phyloP scores from a whole-genome alignment of 2,329 filamentous ascomycete genomes.

The Periconia sp. region DNA sequence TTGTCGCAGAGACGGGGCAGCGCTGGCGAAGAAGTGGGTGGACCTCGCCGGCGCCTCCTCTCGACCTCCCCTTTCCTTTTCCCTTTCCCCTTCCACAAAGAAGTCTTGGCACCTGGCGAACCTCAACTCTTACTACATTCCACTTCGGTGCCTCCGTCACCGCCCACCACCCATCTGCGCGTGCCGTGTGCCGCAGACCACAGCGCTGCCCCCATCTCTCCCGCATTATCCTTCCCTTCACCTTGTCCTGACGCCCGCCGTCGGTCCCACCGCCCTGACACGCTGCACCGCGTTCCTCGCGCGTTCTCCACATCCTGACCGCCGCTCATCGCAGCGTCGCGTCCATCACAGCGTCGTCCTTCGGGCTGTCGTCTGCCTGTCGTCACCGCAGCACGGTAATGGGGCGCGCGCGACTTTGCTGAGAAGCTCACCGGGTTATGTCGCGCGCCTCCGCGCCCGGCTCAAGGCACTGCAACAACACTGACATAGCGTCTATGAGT shows the following conservation, averaged over 20 bases:
- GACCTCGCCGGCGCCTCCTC: slow-evolving; percentile 7
- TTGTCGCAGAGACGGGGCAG: slow-evolving; percentile 14
- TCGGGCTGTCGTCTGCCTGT: slow-evolving; percentile 13
- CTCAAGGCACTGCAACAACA: slow-evolving; percentile 84
- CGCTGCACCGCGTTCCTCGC: slow-evolving; percentile 33
- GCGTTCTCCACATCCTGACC: slow-evolving; percentile 32
- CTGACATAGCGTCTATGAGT: slow-evolving; percentile 69
- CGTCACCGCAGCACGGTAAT: slow-evolving; percentile 31
- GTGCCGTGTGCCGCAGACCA: slow-evolving; percentile 19
- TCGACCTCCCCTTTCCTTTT: slow-evolving; percentile 7
- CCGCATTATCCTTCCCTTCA: slow-evolving; percentile 7
- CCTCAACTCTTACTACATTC: slow-evolving; percentile 29
- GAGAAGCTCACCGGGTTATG: slow-evolving; percentile 60
- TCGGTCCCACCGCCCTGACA: slow-evolving; percentile 17
- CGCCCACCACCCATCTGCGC: slow-evolving; percentile 29
- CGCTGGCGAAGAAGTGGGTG: slow-evolving; percentile 21
- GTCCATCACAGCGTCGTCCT: slow-evolving; percentile 16
- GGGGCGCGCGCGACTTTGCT: slow-evolving; percentile 30
- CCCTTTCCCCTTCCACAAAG: slow-evolving; percentile 8
- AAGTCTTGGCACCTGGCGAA: slow-evolving; percentile 15
- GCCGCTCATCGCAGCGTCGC: slow-evolving; percentile 28
- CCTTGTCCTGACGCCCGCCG: slow-evolving; percentile 3
- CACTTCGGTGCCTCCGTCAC: slow-evolving; percentile 21
- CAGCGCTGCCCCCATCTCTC: slow-evolving; percentile 20
- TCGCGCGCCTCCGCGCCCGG: slow-evolving; percentile 78